Conservation (phyloP, 352 stramenopile genomes). For the Phytophthora meadii region DNA sequence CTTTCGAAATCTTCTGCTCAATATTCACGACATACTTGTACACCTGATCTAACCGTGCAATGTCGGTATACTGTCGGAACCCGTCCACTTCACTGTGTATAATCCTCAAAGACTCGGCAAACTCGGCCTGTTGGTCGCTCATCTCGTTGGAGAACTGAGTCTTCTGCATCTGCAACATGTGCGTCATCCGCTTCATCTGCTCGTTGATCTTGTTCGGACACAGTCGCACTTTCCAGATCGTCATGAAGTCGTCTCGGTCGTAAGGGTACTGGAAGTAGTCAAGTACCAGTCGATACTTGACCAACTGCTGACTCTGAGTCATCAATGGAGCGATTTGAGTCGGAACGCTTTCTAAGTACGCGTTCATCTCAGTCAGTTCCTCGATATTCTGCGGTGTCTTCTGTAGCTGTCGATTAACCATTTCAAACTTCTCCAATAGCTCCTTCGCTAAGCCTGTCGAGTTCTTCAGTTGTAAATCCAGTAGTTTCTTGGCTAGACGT, state of each 20-base stretch:
- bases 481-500: constrained; percentile 71
- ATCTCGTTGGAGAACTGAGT: constrained; percentile 89
- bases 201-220: constrained; percentile 91
- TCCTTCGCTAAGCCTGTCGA: constrained; percentile 78
- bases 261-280: constrained; percentile 89
- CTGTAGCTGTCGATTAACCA: constrained; percentile 85
- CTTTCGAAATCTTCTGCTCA: constrained; percentile 88
- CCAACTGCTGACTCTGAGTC: constrained; percentile 75
- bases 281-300: constrained; percentile 82
- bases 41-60: constrained; percentile 85
- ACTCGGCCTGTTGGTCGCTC: constrained; percentile 93
- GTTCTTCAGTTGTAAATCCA: constrained; percentile 81
- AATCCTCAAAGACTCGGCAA: constrained; percentile 82
- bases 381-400: constrained; percentile 93
- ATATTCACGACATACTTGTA: constrained; percentile 90
- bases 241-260: constrained; percentile 89
- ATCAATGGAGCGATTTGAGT: constrained; percentile 70
- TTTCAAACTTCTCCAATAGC: constrained; percentile 82
- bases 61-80: constrained; percentile 88
- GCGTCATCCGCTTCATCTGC: constrained; percentile 83
- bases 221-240: constrained; percentile 89
- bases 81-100: constrained; percentile 90
- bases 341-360: constrained; percentile 82
- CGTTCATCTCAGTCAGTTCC: constrained; percentile 89
- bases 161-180: constrained; percentile 86